phyloP scores from a whole-genome alignment of 257 asterid genomes.

The Capsicum chinense region DNA sequence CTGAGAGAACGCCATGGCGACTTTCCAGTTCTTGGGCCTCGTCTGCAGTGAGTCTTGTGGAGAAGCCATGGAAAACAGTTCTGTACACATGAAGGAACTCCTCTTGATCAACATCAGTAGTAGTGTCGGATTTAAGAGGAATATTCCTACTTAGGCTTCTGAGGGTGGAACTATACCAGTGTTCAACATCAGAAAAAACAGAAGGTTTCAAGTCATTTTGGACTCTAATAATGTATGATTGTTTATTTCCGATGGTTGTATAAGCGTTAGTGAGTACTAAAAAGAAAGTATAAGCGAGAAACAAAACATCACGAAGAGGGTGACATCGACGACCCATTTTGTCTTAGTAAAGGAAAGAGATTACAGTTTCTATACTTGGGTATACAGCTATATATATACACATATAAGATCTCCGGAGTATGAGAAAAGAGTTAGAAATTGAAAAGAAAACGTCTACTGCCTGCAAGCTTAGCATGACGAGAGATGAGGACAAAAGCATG shows the following conservation, averaged over 20 bases:
- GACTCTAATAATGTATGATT: conserved; percentile 67
- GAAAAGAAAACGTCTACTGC: not conserved
- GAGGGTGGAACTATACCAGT: conserved; percentile 80
- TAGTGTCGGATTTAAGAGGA: conserved; percentile 28
- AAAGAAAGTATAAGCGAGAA: conserved; percentile 23
- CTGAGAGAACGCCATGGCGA: conserved; percentile 54
- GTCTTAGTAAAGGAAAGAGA: conserved; percentile 9
- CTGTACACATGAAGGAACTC: conserved; percentile 63
- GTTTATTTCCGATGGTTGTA: conserved; percentile 24
- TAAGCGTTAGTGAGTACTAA: conserved; percentile 30
- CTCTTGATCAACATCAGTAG: conserved; percentile 12
- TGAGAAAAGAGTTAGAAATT: not conserved
- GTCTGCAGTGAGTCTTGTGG: conserved; percentile 56
- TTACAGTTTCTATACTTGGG: not conserved
- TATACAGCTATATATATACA: not conserved
- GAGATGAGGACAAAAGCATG: conserved; percentile 17
- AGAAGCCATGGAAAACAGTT: conserved; percentile 83
- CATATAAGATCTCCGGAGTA: not conserved
- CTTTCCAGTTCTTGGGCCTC: conserved; percentile 53
- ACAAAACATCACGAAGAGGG: not conserved
- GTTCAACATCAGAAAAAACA: conserved; percentile 53
- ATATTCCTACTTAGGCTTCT: conserved; percentile 43
- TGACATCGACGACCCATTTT: not conserved
- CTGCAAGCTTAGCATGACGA: conserved; percentile 16
- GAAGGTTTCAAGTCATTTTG: conserved; percentile 69